phyloP scores from a whole-genome alignment of 2,329 filamentous ascomycete species.

The Aureobasidium sp. region DNA sequence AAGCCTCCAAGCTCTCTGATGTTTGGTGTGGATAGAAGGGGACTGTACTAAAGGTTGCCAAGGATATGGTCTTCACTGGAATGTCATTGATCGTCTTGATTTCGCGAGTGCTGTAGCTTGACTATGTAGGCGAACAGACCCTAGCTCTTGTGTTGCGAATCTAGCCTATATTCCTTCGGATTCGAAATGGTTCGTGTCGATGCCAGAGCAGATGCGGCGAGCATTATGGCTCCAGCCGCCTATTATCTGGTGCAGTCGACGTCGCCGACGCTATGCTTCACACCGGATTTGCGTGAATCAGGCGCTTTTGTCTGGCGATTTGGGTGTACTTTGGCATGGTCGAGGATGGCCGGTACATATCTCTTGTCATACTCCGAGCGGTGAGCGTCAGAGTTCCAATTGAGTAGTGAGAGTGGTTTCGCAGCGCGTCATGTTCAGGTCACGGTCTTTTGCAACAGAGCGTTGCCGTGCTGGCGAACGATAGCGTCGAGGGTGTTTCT shows the following conservation, averaged over 20 bases:
- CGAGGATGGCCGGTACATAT: neutral
- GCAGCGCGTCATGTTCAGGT: neutral
- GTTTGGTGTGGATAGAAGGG: too few relatives aligned
- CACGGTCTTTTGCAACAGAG: slow-evolving; percentile 45
- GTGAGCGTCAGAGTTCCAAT: neutral
- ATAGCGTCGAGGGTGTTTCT: slow-evolving; percentile 73
- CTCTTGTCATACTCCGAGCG: neutral
- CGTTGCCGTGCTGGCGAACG: slow-evolving; percentile 62
- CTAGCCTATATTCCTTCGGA: neutral
- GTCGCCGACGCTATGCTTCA: neutral
- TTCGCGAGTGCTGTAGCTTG: neutral
- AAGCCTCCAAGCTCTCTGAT: too few relatives aligned
- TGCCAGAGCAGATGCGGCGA: neutral
- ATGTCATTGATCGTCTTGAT: neutral
- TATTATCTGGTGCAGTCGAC: neutral
- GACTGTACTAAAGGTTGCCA: too few relatives aligned
- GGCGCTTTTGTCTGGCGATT: neutral
- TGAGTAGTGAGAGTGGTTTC: neutral
- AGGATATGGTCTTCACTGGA: neutral
- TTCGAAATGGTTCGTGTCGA: neutral
- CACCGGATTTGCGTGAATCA: neutral
- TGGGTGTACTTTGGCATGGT: neutral
- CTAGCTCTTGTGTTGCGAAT: neutral
- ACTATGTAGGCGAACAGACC: neutral
- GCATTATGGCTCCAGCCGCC: neutral